Evolutionary conservation across 441 rosid genomes (phyloP).

Genomic region (Gossypium trilobum): DNA sequence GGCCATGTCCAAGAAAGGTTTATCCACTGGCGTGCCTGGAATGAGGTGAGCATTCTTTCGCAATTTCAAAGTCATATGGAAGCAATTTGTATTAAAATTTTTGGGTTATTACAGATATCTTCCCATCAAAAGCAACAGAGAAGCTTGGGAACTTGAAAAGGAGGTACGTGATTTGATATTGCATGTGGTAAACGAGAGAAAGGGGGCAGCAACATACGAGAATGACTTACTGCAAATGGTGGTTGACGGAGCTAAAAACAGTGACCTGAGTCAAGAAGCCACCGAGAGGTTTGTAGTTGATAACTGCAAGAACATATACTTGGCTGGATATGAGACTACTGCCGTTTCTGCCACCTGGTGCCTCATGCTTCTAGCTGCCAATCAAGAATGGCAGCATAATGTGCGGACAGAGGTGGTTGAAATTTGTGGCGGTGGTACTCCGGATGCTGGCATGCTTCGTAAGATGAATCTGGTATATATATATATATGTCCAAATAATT

Average conservation of each 20-base stretch:
- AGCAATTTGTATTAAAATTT: neutral
- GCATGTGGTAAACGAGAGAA: conserved; percentile 32
- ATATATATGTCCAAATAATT: neutral
- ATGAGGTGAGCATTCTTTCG: conserved; percentile 21
- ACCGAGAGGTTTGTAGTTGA: conserved; percentile 33
- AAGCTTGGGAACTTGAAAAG: conserved; percentile 38
- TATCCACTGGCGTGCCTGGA: conserved; percentile 34
- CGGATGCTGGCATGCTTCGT: conserved; percentile 28
- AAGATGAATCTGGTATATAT: conserved; percentile 39
- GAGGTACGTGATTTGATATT: conserved; percentile 28
- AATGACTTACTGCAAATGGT: conserved; percentile 22
- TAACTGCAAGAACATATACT: conserved; percentile 47
- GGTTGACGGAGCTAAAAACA: conserved; percentile 29
- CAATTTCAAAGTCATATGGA: neutral
- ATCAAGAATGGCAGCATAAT: conserved; percentile 41
- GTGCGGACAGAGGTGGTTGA: conserved; percentile 34
- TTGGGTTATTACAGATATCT: conserved; percentile 18
- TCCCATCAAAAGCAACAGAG: conserved; percentile 33
- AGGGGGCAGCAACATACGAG: neutral
- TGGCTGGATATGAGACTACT: conserved; percentile 44
- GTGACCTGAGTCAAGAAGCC: conserved; percentile 23
- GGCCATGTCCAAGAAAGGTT: conserved; percentile 29
- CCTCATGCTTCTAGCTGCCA: conserved; percentile 41
- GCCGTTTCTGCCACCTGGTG: conserved; percentile 44
- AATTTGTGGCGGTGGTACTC: conserved; percentile 22